phyloP scores from a whole-genome alignment of 345 rosid species.

The Cardamine occulta region DNA sequence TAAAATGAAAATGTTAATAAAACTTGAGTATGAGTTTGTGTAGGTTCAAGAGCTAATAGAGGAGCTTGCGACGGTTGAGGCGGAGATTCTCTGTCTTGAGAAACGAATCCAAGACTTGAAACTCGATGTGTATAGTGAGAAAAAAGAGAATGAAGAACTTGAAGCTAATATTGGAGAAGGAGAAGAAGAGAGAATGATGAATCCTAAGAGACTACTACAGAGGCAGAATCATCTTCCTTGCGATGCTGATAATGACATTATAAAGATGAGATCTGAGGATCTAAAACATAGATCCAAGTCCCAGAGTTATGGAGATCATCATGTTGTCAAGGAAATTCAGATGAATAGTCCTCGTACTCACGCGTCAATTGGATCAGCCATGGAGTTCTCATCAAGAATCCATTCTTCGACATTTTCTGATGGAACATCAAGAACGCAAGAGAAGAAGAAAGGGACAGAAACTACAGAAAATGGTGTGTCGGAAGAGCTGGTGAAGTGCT shows the following conservation, averaged over 20 bases:
- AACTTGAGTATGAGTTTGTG: constrained; percentile 19
- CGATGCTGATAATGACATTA: constrained; percentile 36
- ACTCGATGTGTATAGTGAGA: constrained; percentile 66
- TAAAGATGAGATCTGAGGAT: constrained; percentile 36
- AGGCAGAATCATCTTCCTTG: constrained; percentile 46
- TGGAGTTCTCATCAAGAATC: constrained; percentile 55
- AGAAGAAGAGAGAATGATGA: constrained; percentile 53
- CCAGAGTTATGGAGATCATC: constrained; percentile 48
- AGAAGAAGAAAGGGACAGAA: constrained; percentile 23
- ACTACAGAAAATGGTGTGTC: constrained; percentile 66
- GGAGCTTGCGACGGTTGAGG: constrained; percentile 78
- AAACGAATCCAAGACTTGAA: constrained; percentile 67
- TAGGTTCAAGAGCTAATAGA: constrained; percentile 76
- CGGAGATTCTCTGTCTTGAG: constrained; percentile 80
- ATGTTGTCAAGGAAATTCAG: constrained; percentile 46
- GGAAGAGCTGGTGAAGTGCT: constrained; percentile 69
- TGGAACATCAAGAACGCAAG: constrained; percentile 41
- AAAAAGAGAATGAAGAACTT: constrained; percentile 33
- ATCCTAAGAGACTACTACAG: constrained; percentile 41
- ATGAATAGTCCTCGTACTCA: constrained; percentile 52
- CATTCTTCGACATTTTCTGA: constrained; percentile 53
- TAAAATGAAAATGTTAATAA: not conserved
- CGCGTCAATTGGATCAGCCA: constrained; percentile 65
- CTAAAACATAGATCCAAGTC: constrained; percentile 53
- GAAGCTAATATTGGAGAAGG: constrained; percentile 22